These are phyloP conservation scores for Fragaria vesca DNA, from an alignment of 306 rosid species.

Conservation along the genomic window DNA sequence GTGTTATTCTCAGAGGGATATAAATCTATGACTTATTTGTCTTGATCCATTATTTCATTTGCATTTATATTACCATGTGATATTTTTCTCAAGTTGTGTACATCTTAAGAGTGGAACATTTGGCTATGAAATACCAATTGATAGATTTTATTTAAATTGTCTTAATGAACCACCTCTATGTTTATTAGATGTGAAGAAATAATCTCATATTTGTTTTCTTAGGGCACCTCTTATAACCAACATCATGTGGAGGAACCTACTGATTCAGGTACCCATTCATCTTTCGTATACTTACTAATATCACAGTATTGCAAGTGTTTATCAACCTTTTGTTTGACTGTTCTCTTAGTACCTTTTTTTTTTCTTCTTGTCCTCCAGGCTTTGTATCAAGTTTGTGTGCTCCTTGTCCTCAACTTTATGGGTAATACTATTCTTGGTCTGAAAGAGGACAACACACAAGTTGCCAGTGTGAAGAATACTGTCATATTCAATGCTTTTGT, in stretches of 20 bases:
- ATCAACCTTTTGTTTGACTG: not conserved
- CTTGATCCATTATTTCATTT: not conserved
- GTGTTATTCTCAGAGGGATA: not conserved
- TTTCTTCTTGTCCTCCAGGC: conserved; percentile 53
- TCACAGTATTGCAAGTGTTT: not conserved
- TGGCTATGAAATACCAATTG: not conserved
- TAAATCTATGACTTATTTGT: not conserved
- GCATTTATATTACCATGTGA: not conserved
- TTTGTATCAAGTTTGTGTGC: conserved; percentile 68
- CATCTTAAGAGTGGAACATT: not conserved
- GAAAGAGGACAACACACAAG: conserved; percentile 27
- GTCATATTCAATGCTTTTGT: conserved; percentile 90
- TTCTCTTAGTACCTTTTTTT: conserved; percentile 13
- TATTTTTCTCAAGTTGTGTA: not conserved
- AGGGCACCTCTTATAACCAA: conserved; percentile 98
- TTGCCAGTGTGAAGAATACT: conserved; percentile 61
- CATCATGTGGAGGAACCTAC: conserved; percentile 95
- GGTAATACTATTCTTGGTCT: conserved; percentile 56
- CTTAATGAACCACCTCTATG: not conserved
- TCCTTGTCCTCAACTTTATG: conserved; percentile 69
- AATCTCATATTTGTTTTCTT: conserved; percentile 34
- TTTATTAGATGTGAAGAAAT: conserved; percentile 5
- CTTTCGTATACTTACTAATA: not conserved
- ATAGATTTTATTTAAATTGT: not conserved
- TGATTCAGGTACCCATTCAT: conserved; percentile 63